phyloP scores from a whole-genome alignment of 768 basidiomycete species.

The Tricholoma sp. region DNA sequence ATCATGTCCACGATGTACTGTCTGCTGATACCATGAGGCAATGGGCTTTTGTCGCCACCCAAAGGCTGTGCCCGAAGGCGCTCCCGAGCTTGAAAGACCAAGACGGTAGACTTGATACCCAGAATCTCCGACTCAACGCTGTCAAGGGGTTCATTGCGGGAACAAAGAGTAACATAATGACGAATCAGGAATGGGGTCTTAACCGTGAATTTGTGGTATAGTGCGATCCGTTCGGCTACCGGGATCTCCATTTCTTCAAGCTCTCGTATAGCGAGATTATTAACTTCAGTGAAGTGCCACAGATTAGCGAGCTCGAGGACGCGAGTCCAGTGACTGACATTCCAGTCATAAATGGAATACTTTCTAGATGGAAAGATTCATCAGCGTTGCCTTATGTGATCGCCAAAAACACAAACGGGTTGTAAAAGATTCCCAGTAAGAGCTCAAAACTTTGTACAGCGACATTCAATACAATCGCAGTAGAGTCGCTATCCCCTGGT shows the following conservation, averaged over 20 bases:
- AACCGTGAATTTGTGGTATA: slow-evolving; percentile 51
- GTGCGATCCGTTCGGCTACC: slow-evolving; percentile 34
- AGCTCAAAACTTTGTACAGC: slow-evolving; percentile 34
- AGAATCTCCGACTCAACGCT: slow-evolving; percentile 50
- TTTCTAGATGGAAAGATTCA: slow-evolving; percentile 26
- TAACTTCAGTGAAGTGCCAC: slow-evolving; percentile 54
- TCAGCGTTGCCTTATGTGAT: background rate
- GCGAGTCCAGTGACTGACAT: slow-evolving; percentile 44
- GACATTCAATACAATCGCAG: slow-evolving; percentile 37
- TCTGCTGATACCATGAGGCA: slow-evolving; percentile 25
- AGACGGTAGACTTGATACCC: slow-evolving; percentile 52
- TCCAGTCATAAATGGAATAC: slow-evolving; percentile 51
- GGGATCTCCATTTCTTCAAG: slow-evolving; percentile 7
- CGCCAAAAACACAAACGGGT: slow-evolving; percentile 32
- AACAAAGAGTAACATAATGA: slow-evolving; percentile 47
- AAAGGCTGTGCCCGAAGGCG: slow-evolving; percentile 28
- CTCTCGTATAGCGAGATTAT: slow-evolving; percentile 43
- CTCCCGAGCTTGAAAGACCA: slow-evolving; percentile 52
- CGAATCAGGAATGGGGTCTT: slow-evolving; percentile 44
- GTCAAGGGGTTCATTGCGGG: slow-evolving; percentile 44
- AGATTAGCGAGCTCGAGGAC: slow-evolving; percentile 49
- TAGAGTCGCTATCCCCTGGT: slow-evolving; percentile 33
- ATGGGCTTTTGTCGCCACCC: slow-evolving; percentile 30
- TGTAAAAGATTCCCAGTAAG: slow-evolving; percentile 55
- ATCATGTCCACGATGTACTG: slow-evolving; percentile 31